Evolutionary conservation across 768 basidiomycete species (phyloP), one percentile per base, ranked within the genome.

Genomic region (Leccinum longicurvipes): DNA sequence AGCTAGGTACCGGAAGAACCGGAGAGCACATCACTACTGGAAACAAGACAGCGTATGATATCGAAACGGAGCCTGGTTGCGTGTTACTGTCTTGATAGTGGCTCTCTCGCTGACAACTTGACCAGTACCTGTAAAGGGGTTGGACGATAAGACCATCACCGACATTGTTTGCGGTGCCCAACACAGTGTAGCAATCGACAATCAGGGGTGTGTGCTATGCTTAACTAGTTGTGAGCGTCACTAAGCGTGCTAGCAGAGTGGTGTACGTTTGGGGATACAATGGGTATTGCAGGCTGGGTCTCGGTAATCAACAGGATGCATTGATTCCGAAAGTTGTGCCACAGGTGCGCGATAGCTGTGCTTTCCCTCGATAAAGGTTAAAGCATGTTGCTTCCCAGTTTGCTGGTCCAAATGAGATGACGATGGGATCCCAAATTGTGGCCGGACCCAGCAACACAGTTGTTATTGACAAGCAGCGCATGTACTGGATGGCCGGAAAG

Each of bases 201-300:
- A 79, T 6, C 81, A 86, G 29, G 92, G 93, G 89, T 85, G 59
- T 50, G 79, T 58, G 9, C 24, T 19, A 4, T 10, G 10, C 19
- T 19, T 23, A 11, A 47, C 19, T 25, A 14, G 17, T 49, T 3
- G 17, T 54, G 21, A 32, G 42, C 15, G 28, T 51, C 8, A 9
- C 56, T 70, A 42, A 67, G 50, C 36, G 11, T 39, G 49, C 39
- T 27, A 12, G 24, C 57, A 92, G 91, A 1, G 70, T 85, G 50
- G 86, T 91, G 7, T 90, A 89, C 63, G 86, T 88, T 6, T 94
- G 91, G 89, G 92, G 91, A 6, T 92, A 87, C 66, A 91, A 91
- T 55, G 91, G 91, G 9, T 96, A 97, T 68, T 94, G 93, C 60
- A 85, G 96, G 17, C 80, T 95, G 31, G 96, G 95, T 19, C 78